Percentiles rank a stretch among this genome's conserved stretches.
These are phyloP conservation scores for Cairneyella variabilis DNA, from an alignment of 495 filamentous ascomycete genomes.

Conservation along the genomic window DNA sequence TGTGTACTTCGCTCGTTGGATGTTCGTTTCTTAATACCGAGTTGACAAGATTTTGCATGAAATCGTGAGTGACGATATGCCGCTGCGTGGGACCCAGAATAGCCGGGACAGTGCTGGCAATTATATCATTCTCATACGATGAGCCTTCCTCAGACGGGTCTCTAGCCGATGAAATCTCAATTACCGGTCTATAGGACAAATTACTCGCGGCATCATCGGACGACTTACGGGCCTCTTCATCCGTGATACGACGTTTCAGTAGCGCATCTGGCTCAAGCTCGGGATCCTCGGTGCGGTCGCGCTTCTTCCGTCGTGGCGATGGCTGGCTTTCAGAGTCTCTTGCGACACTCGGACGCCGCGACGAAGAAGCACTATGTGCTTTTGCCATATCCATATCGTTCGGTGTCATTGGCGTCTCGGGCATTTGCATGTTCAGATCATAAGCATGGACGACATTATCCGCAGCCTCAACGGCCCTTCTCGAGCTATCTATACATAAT, in stretches of 20 bases:
- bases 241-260: slow-evolving; percentile 19
- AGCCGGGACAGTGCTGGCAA: slow-evolving; percentile 2
- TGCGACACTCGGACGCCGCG: not conserved
- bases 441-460: slow-evolving; percentile 89
- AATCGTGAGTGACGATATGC: slow-evolving; percentile 58
- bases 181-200: not conserved
- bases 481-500: slow-evolving; percentile 58
- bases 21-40: slow-evolving; percentile 67
- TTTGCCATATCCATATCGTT: slow-evolving; percentile 7
- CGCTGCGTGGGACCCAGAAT: slow-evolving; percentile 36
- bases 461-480: slow-evolving; percentile 74
- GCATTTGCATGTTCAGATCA: slow-evolving; percentile 79
- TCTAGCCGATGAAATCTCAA: not conserved
- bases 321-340: not conserved
- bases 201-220: not conserved
- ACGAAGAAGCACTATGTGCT: not conserved
- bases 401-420: slow-evolving; percentile 45
- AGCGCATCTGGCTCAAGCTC: slow-evolving; percentile 15
- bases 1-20: slow-evolving; percentile 63
- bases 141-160: slow-evolving; percentile 3
- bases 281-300: slow-evolving; percentile 8
- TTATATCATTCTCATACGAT: not conserved
- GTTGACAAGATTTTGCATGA: slow-evolving; percentile 64
- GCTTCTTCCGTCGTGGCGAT: slow-evolving; percentile 12
- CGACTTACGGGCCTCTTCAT: slow-evolving; percentile 8